Conservation (phyloP, 441 rosid genomes). For the Biscutella laevigata region DNA sequence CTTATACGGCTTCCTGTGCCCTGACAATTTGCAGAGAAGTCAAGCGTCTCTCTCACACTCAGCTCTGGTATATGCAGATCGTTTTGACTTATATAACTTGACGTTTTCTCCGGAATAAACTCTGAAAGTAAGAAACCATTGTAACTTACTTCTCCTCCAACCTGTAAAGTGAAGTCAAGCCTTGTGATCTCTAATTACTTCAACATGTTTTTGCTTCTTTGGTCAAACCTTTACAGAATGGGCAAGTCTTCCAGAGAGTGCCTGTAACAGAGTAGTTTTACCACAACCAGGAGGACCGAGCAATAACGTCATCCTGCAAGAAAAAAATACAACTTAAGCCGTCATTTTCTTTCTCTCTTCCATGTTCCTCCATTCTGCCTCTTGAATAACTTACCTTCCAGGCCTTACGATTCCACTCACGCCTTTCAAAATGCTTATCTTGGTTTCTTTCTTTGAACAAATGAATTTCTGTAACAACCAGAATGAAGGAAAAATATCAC, state of each 20-base stretch:
- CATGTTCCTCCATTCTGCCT: background rate
- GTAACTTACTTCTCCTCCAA: conserved; percentile 40
- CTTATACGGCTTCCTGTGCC: conserved; percentile 49
- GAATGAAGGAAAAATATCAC: too few species aligned
- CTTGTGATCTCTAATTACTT: background rate
- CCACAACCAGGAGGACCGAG: conserved; percentile 80
- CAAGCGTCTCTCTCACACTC: conserved; percentile 57
- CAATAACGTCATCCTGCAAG: conserved; percentile 49
- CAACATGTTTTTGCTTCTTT: background rate
- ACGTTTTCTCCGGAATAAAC: conserved; percentile 48
- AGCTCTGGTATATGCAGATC: conserved; percentile 62
- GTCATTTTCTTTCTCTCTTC: too few species aligned
- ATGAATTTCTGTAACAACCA: conserved; percentile 4
- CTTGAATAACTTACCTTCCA: conserved; percentile 31
- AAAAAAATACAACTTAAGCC: background rate
- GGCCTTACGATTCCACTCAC: conserved; percentile 45
- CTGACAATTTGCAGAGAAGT: conserved; percentile 44
- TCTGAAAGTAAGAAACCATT: conserved; percentile 45
- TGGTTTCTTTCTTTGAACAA: conserved; percentile 26
- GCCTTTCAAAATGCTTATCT: conserved; percentile 35
- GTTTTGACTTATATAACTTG: conserved; percentile 55
- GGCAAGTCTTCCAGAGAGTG: conserved; percentile 45
- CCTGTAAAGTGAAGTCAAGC: conserved; percentile 22
- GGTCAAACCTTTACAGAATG: conserved; percentile 43
- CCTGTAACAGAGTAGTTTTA: conserved; percentile 47